Conservation (phyloP, 805 yeast species). For the Phaffomyces antillensis region DNA sequence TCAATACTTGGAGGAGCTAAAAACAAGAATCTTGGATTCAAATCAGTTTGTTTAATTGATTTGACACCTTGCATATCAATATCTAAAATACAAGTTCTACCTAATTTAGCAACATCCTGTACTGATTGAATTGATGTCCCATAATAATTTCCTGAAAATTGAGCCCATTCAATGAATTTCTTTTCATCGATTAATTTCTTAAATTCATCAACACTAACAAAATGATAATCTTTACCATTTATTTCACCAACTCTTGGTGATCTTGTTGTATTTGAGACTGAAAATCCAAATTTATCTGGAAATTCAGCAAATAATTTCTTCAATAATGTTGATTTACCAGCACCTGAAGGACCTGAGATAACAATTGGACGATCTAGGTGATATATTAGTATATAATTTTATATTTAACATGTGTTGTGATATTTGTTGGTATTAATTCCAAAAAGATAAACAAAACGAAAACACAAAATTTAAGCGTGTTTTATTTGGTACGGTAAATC, state of each 20-base stretch:
- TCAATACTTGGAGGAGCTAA: slow-evolving; percentile 91
- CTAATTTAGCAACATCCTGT: slow-evolving; percentile 44
- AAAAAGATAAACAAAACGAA: too few species aligned
- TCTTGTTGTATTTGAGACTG: slow-evolving; percentile 91
- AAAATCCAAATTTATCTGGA: slow-evolving; percentile 88
- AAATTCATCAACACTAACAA: slow-evolving; percentile 74
- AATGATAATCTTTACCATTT: slow-evolving; percentile 86
- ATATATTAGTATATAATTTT: background rate
- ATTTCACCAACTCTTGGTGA: slow-evolving; percentile 86
- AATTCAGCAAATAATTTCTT: slow-evolving; percentile 84
- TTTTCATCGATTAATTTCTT: slow-evolving; percentile 63
- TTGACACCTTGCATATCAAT: slow-evolving; percentile 99
- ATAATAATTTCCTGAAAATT: slow-evolving; percentile 94
- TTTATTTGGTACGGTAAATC: too few species aligned
- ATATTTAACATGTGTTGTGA: background rate
- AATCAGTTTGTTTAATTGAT: slow-evolving; percentile 73
- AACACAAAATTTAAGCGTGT: too few species aligned
- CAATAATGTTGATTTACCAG: slow-evolving; percentile 92
- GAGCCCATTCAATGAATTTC: slow-evolving; percentile 95
- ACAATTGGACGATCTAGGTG: slow-evolving; percentile 76
- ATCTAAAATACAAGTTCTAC: slow-evolving; percentile 83
- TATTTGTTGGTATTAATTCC: background rate
- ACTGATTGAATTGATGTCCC: slow-evolving; percentile 91
- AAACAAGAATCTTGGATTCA: slow-evolving; percentile 82
- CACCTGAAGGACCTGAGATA: slow-evolving; percentile 92